These are phyloP conservation scores for Aspergillus amoenus DNA, from an alignment of 2,329 filamentous ascomycete species.

Conservation along the genomic window DNA sequence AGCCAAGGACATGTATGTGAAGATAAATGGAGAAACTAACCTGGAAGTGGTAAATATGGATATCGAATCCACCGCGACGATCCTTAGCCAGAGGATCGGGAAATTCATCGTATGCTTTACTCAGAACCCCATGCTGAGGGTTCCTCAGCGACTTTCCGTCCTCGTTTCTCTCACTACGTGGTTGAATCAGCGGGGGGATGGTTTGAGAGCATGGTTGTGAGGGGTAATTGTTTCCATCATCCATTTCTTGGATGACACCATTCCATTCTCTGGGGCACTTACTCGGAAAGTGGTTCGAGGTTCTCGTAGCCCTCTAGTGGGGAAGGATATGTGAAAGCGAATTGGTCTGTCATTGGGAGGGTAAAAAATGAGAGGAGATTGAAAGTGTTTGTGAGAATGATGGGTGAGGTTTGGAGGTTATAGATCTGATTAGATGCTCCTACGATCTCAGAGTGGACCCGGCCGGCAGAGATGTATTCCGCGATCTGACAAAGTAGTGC, in stretches of 20 bases:
- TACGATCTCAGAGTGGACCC: conserved; percentile 3
- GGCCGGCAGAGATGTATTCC: conserved; percentile 16
- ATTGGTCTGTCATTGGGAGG: conserved; percentile 50
- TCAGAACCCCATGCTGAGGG: conserved; percentile 58
- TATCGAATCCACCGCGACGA: conserved; percentile 71
- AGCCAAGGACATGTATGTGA: not conserved
- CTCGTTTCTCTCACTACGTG: conserved; percentile 55
- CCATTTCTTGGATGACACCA: not conserved
- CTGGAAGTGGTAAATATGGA: conserved; percentile 82
- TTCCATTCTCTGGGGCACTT: conserved; percentile 16
- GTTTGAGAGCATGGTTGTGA: conserved; percentile 1
- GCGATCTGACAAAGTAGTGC: conserved; percentile 25
- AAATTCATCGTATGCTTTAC: conserved; percentile 70
- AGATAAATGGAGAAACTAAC: conserved; percentile 19
- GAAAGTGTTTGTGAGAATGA: not conserved
- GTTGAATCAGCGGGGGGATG: not conserved
- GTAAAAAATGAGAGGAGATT: not conserved
- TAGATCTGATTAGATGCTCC: conserved; percentile 2
- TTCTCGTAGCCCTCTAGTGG: conserved; percentile 54
- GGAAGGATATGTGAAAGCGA: conserved; percentile 54
- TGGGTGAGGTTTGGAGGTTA: not conserved
- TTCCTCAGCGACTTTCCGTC: conserved; percentile 81
- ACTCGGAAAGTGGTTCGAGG: conserved; percentile 48
- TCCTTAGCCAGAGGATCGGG: conserved; percentile 66
- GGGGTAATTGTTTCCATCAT: not conserved